Conservation (phyloP, 2,329 filamentous ascomycete species). For the Arthrobotrys entomopaga region DNA sequence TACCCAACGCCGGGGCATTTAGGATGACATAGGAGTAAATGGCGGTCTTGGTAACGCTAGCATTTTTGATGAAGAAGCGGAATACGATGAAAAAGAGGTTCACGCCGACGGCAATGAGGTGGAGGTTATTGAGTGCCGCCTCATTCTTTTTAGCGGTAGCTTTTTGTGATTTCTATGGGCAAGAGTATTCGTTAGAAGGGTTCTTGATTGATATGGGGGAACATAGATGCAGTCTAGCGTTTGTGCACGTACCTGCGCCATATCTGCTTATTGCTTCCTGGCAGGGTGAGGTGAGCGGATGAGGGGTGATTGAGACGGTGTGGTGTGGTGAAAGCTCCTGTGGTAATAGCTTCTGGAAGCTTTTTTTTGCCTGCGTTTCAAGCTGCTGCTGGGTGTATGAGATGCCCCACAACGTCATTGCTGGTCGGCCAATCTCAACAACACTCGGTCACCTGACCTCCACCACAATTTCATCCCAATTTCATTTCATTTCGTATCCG, state of each 20-base stretch:
- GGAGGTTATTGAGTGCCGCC: conserved; percentile 80
- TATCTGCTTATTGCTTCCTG: conserved; percentile 10
- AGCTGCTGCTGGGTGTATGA: no score
- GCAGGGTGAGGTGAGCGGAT: background rate
- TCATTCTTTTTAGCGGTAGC: conserved; percentile 81
- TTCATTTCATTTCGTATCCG: background rate
- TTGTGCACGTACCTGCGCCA: conserved; percentile 43
- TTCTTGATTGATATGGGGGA: background rate
- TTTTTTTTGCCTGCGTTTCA: no score
- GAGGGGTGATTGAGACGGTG: background rate
- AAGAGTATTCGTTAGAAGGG: conserved; percentile 17
- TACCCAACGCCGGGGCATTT: conserved; percentile 77
- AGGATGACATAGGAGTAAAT: conserved; percentile 76
- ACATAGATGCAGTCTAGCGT: background rate
- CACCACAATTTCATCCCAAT: background rate
- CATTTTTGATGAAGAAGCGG: conserved; percentile 70
- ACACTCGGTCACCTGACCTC: conserved; percentile 19
- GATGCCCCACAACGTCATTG: background rate
- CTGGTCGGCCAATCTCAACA: conserved; percentile 33
- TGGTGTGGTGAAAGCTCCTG: conserved; percentile 8
- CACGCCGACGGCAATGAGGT: conserved; percentile 76
- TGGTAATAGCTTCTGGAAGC: conserved; percentile 13
- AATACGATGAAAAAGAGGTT: conserved; percentile 80
- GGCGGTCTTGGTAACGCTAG: conserved; percentile 62
- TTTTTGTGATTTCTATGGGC: conserved; percentile 59